phyloP scores from a whole-genome alignment of 306 rosid genomes.

The Quercus rubra region DNA sequence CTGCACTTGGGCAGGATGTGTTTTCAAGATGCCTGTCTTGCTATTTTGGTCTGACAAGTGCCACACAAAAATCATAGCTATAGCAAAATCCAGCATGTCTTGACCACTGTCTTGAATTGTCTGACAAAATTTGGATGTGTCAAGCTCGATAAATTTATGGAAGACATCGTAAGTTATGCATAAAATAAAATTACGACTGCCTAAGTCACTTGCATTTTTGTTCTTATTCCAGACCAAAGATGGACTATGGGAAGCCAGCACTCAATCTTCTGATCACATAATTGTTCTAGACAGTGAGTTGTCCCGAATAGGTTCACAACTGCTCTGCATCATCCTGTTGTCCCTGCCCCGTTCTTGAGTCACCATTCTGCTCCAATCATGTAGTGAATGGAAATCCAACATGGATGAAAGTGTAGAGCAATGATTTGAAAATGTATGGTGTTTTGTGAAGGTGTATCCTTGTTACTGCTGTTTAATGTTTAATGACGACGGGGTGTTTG shows the following conservation, averaged over 20 bases:
- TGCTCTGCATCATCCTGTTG: not conserved
- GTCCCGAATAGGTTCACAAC: not conserved
- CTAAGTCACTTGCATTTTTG: not conserved
- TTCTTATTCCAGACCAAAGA: not conserved
- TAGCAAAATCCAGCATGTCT: not conserved
- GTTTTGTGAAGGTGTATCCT: not conserved
- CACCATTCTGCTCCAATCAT: too few relatives aligned
- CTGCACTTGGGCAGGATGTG: too few relatives aligned
- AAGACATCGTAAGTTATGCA: not conserved
- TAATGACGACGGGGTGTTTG: not conserved
- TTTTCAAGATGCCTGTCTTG: not conserved
- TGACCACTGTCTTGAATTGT: not conserved
- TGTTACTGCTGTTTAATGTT: not conserved
- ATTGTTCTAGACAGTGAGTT: not conserved
- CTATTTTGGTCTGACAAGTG: too few relatives aligned
- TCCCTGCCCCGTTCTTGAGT: not conserved
- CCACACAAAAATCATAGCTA: not conserved
- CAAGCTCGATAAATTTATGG: not conserved
- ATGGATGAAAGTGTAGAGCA: not conserved
- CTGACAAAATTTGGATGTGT: not conserved
- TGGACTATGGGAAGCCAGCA: not conserved
- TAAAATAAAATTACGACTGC: not conserved
- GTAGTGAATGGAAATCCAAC: not conserved
- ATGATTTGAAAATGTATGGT: not conserved
- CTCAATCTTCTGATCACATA: not conserved